These are phyloP conservation scores for Ustilago lituana DNA, from an alignment of 1,284 basidiomycete genomes.

Conservation along the genomic window DNA sequence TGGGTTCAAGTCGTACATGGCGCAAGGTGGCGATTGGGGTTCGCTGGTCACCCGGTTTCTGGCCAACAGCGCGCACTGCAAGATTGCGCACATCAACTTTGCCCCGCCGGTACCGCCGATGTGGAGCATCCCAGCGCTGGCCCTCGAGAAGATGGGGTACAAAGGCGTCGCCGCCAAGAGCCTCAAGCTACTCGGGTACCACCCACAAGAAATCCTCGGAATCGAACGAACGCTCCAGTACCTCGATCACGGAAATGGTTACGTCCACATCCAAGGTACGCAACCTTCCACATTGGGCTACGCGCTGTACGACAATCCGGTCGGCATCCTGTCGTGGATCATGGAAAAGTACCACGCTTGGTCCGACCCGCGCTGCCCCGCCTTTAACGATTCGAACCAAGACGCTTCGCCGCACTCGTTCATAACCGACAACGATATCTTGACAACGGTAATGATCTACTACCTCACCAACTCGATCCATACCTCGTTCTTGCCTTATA, in stretches of 20 bases:
- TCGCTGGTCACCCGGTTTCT: slow-evolving; percentile 48
- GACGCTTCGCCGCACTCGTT: slow-evolving; percentile 15
- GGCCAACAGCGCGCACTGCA: slow-evolving; percentile 47
- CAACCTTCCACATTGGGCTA: slow-evolving; percentile 35
- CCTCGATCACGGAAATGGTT: slow-evolving; percentile 28
- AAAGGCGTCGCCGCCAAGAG: slow-evolving; percentile 2
- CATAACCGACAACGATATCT: slow-evolving; percentile 49
- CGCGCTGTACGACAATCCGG: slow-evolving; percentile 32
- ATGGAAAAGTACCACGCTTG: slow-evolving; percentile 55
- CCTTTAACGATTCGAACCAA: slow-evolving; percentile 26
- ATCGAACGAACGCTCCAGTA: slow-evolving; percentile 33
- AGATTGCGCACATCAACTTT: slow-evolving; percentile 55
- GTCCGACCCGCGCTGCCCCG: slow-evolving; percentile 54
- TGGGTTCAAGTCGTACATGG: slow-evolving; percentile 46
- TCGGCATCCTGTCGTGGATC: slow-evolving; percentile 34
- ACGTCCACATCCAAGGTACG: slow-evolving; percentile 23
- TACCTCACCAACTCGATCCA: slow-evolving; percentile 47
- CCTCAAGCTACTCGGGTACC: slow-evolving; percentile 29
- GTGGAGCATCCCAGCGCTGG: slow-evolving; percentile 29
- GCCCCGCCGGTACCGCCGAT: slow-evolving; percentile 33
- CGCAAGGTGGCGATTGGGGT: slow-evolving; percentile 61
- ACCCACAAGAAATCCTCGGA: slow-evolving; percentile 22
- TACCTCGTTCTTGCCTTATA: slow-evolving; percentile 51
- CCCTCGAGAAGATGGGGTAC: slow-evolving; percentile 20
- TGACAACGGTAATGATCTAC: slow-evolving; percentile 51